Percentiles rank a stretch among this genome's conserved stretches.
Conservation (phyloP, 2,329 filamentous ascomycete genomes). For the Ceratocystiopsis brevicomis region DNA sequence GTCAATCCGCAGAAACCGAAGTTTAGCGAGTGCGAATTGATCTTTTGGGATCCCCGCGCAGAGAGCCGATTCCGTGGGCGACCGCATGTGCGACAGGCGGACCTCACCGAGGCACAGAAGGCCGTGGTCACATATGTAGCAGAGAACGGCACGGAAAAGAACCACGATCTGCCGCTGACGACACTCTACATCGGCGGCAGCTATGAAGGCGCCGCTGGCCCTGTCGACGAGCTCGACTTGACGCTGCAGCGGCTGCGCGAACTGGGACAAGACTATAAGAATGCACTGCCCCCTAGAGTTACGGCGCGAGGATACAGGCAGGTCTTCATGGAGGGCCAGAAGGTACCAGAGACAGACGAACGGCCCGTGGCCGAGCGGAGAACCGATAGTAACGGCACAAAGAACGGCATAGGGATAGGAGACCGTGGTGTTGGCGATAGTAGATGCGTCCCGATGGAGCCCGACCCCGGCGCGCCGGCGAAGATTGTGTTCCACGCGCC, state of each 20-base stretch:
- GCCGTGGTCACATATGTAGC: conserved; percentile 22
- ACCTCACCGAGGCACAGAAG: conserved; percentile 27
- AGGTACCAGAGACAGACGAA: background rate
- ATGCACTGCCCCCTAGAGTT: conserved; percentile 21
- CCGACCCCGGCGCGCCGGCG: conserved; percentile 11
- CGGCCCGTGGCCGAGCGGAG: too few relatives aligned
- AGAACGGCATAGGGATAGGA: conserved; percentile 4
- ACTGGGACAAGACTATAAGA: conserved; percentile 16
- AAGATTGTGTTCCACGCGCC: conserved; percentile 29
- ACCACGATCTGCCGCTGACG: conserved; percentile 16
- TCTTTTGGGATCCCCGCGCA: conserved; percentile 33
- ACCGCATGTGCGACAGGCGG: conserved; percentile 11
- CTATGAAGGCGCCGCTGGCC: background rate
- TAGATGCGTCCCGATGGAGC: conserved; percentile 2
- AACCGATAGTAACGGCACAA: background rate
- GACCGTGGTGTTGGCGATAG: conserved; percentile 1
- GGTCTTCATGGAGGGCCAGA: conserved; percentile 9
- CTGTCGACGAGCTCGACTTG: conserved; percentile 21
- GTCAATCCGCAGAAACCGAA: conserved; percentile 18
- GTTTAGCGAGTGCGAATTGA: conserved; percentile 23
- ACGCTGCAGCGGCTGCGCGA: conserved; percentile 21
- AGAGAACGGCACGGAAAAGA: conserved; percentile 14
- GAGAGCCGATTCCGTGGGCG: conserved; percentile 10
- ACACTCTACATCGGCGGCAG: conserved; percentile 28
- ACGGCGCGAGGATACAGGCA: conserved; percentile 19